Conservation (phyloP, 352 stramenopile genomes). For the Phytopythium montanum region DNA sequence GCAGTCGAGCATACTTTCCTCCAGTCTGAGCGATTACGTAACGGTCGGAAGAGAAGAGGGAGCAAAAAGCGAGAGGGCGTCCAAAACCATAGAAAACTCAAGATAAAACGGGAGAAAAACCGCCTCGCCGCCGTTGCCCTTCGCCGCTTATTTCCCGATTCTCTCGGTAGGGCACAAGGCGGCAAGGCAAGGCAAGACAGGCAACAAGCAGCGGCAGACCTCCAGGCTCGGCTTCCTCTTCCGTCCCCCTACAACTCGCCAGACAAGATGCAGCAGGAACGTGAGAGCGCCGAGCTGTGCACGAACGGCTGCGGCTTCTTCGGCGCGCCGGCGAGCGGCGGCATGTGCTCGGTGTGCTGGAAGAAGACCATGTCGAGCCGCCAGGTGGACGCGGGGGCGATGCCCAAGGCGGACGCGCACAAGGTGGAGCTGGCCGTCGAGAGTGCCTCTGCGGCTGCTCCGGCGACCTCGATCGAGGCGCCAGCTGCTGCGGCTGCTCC, state of each 20-base stretch:
- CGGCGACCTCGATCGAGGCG: constrained; percentile 16
- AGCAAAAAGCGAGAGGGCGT: not conserved
- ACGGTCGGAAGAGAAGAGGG: not conserved
- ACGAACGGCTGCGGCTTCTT: constrained; percentile 80
- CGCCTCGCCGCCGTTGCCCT: not conserved
- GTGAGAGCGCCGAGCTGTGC: constrained; percentile 69
- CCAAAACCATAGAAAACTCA: not conserved
- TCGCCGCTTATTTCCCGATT: constrained; percentile 51
- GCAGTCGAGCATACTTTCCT: not conserved
- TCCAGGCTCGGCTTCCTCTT: not conserved
- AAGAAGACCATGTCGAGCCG: constrained; percentile 83
- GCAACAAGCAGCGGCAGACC: constrained; percentile 6
- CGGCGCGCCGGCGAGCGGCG: constrained; percentile 55
- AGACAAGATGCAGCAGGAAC: constrained; percentile 72
- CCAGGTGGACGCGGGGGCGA: constrained; percentile 36
- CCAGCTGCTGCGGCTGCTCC: not conserved
- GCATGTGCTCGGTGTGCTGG: constrained; percentile 85
- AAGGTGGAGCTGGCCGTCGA: constrained; percentile 18
- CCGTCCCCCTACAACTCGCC: not conserved
- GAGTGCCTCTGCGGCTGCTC: constrained; percentile 5
- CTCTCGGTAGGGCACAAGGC: constrained; percentile 33
- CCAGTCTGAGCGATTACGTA: not conserved
- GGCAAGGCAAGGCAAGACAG: too few species aligned
- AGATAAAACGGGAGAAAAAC: not conserved
- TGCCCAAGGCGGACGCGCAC: constrained; percentile 15